Evolutionary conservation across 257 asterid species (phyloP), one percentile per base, ranked within the genome.

Genomic region (Nicotiana attenuata): DNA sequence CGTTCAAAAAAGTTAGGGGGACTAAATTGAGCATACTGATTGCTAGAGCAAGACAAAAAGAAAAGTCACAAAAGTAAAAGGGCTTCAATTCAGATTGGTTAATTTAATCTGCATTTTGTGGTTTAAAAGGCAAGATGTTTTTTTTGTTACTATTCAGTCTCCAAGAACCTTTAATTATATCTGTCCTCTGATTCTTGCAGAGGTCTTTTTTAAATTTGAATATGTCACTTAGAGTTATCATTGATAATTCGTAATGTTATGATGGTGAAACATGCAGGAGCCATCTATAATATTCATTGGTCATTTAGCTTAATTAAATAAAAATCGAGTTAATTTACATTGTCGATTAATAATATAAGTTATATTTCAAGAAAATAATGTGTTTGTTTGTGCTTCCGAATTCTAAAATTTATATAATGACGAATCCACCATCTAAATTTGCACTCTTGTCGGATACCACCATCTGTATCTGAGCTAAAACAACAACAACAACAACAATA

Each of bases 181-280:
- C 4, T 77, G 52, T 29, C 65, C 26, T 50, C n/a, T 33, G 13
- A 67, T 45, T 17, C n/a, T 38, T n/a, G 5, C 16, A 35, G 41
- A 29, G n/a, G 11, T 52, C 80, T 35, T 22, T 83, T 9, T 53
- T 35, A 28, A 77, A 60, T 60, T 85, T 50, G 13, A 69, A 78
- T 82, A 28, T 45, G 52, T 64, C 80, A 45, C 83, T 82, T 75
- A 82, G 75, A 80, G 84, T 53, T 73, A 88, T 83, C 79, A 88
- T 87, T 78, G 22, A 76, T 83, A 59, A 57, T 82, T 84, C 61
- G 59, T 82, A 56, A 82, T 67, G 52, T 61, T 64, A 84, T 80
- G 88, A 87, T 84, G 59, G 7, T 71, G 3, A 45, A 71, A 45
- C 38, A 71, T 41, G 50, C 0, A 41, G 50, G 50, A 41, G 50